Conservation (phyloP, 768 basidiomycete genomes). For the Termitomyces sp. region DNA sequence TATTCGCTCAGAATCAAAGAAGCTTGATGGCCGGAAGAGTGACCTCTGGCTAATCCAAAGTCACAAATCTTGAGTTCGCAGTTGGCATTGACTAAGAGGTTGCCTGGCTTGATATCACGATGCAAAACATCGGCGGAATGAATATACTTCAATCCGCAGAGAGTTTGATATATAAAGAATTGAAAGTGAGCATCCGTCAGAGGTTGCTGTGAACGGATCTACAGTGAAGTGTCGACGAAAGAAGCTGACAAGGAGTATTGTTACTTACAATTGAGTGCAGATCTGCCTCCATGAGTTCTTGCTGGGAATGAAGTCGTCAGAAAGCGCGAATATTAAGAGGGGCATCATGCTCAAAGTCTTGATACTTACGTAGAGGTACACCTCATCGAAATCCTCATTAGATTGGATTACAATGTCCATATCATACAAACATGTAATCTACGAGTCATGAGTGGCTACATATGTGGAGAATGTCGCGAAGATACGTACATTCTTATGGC, state of each 20-base stretch:
- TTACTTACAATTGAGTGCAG: conserved; percentile 90
- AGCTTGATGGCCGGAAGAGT: conserved; percentile 86
- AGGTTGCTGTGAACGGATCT: conserved; percentile 85
- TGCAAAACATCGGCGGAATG: conserved; percentile 97
- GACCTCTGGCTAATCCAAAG: conserved; percentile 94
- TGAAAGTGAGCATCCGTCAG: conserved; percentile 90
- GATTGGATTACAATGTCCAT: conserved; percentile 97
- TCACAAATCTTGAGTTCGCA: conserved; percentile 99
- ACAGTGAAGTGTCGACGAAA: not conserved
- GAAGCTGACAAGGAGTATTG: not conserved
- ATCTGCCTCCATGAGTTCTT: conserved; percentile 99
- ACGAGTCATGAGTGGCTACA: conserved; percentile 10
- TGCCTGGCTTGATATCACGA: conserved; percentile 92
- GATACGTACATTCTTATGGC: conserved; percentile 88
- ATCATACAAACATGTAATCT: conserved; percentile 97
- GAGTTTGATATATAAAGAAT: conserved; percentile 96
- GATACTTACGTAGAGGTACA: conserved; percentile 79
- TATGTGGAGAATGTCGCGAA: conserved; percentile 1
- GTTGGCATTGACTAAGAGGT: conserved; percentile 94
- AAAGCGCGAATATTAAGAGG: not conserved
- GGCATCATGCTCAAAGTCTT: conserved; percentile 5
- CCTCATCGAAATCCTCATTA: conserved; percentile 90
- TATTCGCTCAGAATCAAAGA: conserved; percentile 94
- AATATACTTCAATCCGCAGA: conserved; percentile 97
- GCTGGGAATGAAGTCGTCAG: conserved; percentile 38